Conservation (phyloP, 2,329 filamentous ascomycete species). For the Parastagonospora nodorum region DNA sequence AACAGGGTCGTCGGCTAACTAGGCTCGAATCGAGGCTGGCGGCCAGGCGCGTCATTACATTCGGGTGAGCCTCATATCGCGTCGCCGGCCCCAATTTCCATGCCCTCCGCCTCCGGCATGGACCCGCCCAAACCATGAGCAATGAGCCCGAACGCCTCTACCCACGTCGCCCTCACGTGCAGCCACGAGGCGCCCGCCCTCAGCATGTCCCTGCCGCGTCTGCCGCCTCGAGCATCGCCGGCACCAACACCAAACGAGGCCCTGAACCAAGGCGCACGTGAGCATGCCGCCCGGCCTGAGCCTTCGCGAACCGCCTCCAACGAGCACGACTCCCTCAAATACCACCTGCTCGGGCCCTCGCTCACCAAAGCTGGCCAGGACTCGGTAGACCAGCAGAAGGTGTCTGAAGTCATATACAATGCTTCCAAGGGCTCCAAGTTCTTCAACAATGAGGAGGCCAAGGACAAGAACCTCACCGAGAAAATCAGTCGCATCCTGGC, state of each 20-base stretch:
- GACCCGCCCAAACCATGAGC: slow-evolving; percentile 30
- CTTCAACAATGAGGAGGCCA: slow-evolving; percentile 86
- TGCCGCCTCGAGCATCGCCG: slow-evolving; percentile 17
- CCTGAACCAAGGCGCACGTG: not conserved
- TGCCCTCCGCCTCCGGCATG: slow-evolving; percentile 13
- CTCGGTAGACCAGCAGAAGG: slow-evolving; percentile 88
- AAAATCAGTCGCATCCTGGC: slow-evolving; percentile 82
- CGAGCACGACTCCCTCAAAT: slow-evolving; percentile 75
- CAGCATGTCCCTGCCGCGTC: slow-evolving; percentile 23
- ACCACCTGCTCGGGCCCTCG: slow-evolving; percentile 86
- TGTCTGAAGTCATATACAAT: slow-evolving; percentile 96
- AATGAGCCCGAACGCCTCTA: slow-evolving; percentile 16
- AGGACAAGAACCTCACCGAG: slow-evolving; percentile 79
- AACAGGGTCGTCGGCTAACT: slow-evolving; percentile 11
- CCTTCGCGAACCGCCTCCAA: slow-evolving; percentile 19
- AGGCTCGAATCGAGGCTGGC: slow-evolving; percentile 14
- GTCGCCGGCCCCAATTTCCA: slow-evolving; percentile 8
- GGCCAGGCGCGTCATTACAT: slow-evolving; percentile 27
- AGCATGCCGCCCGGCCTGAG: slow-evolving; percentile 16
- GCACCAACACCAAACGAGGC: not conserved
- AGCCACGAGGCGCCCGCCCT: slow-evolving; percentile 6
- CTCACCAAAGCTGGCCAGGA: slow-evolving; percentile 94
- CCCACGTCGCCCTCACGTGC: slow-evolving; percentile 16
- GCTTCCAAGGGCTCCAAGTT: slow-evolving; percentile 96
- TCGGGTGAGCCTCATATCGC: slow-evolving; percentile 13